Evolutionary conservation across 2,329 filamentous ascomycete species (phyloP).

Genomic region (Ophiocordyceps unilateralis): DNA sequence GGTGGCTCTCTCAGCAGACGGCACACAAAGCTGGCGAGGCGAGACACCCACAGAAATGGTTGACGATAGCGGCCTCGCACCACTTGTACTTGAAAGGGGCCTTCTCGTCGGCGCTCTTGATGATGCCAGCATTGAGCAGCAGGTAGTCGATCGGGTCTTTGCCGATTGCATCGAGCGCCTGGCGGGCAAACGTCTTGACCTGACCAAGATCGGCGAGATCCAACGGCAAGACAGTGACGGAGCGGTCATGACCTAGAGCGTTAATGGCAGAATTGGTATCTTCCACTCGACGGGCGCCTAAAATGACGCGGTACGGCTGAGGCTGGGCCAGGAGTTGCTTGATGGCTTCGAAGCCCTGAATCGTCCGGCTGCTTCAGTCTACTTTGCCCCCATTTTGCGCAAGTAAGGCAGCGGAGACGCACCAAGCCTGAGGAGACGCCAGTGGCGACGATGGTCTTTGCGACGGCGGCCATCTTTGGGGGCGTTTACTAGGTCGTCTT

Average conservation of each 20-base stretch:
- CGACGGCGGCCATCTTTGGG: neutral
- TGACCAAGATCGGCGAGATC: constrained; percentile 26
- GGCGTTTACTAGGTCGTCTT: too few species aligned
- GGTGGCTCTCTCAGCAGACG: too few species aligned
- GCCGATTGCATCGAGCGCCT: constrained; percentile 23
- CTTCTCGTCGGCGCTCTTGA: constrained; percentile 16
- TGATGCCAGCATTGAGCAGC: constrained; percentile 30
- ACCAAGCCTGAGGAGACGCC: constrained; percentile 2
- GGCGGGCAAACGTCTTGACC: constrained; percentile 28
- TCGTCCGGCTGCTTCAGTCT: neutral
- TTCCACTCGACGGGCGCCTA: constrained; percentile 29
- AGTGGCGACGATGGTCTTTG: constrained; percentile 1
- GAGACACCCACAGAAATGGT: constrained; percentile 28
- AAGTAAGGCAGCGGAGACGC: neutral
- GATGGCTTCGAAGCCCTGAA: constrained; percentile 33
- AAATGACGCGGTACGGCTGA: constrained; percentile 28
- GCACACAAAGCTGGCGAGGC: too few species aligned
- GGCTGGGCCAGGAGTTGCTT: constrained; percentile 29
- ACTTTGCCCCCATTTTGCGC: too few species aligned
- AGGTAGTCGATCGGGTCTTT: constrained; percentile 27
- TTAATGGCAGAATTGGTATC: constrained; percentile 23
- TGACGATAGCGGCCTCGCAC: constrained; percentile 32
- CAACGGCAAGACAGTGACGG: constrained; percentile 27
- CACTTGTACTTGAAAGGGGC: constrained; percentile 26
- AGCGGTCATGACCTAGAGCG: constrained; percentile 22